These are phyloP conservation scores for Aspergillus biplanus DNA, from an alignment of 495 filamentous ascomycete species.

Conservation along the genomic window DNA sequence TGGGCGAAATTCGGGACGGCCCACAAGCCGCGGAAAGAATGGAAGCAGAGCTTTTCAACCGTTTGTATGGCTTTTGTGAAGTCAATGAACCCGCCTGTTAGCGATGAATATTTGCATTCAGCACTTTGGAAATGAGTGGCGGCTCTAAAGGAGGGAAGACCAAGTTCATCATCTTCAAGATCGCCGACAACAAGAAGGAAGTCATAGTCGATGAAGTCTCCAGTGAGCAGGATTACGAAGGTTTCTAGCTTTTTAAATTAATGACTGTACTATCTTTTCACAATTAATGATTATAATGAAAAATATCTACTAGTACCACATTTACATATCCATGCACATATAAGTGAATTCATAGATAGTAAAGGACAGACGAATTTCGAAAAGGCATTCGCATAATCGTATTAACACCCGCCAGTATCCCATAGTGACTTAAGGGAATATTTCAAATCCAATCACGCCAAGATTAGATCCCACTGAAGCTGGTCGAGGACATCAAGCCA, in stretches of 20 bases:
- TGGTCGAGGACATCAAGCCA: slow-evolving; percentile 48
- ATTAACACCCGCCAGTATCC: too few relatives aligned
- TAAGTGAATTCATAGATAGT: too few relatives aligned
- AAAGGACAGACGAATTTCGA: too few relatives aligned
- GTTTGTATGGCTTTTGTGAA: too few relatives aligned
- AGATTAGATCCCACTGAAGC: slow-evolving; percentile 47
- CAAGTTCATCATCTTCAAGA: slow-evolving; percentile 98
- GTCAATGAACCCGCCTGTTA: slow-evolving; percentile 71
- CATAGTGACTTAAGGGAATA: too few relatives aligned
- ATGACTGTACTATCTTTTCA: too few relatives aligned
- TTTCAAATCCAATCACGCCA: slow-evolving; percentile 25
- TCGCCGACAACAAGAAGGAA: slow-evolving; percentile 87
- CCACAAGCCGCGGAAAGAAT: not conserved
- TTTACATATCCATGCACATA: too few relatives aligned
- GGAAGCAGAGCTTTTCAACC: not conserved
- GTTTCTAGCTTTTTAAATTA: too few relatives aligned
- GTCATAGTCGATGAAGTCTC: slow-evolving; percentile 82
- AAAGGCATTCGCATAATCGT: too few relatives aligned
- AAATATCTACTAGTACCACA: too few relatives aligned
- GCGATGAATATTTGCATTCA: slow-evolving; percentile 85
- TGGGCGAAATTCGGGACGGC: not conserved
- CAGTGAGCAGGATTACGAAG: slow-evolving; percentile 67
- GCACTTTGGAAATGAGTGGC: slow-evolving; percentile 88
- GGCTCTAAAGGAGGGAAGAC: slow-evolving; percentile 68
- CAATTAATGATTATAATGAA: too few relatives aligned